Conservation (phyloP, 306 rosid species). For the Trifolium fragiferum region DNA sequence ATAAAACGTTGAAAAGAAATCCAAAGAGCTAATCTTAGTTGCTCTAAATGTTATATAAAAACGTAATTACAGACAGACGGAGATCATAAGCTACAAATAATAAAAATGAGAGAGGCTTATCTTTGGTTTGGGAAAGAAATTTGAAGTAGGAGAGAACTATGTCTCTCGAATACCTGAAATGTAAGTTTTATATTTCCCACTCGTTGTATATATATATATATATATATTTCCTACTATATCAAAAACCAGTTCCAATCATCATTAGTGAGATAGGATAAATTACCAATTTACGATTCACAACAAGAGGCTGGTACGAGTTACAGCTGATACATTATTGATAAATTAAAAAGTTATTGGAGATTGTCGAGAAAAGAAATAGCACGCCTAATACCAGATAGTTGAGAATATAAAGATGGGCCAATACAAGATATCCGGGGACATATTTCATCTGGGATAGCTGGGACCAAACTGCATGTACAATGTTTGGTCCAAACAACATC, state of each 20-base stretch:
- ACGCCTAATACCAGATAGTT: background rate
- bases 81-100: background rate
- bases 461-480: background rate
- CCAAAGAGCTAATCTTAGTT: slow-evolving; percentile 3
- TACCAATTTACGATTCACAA: slow-evolving; percentile 1
- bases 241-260: background rate
- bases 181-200: background rate
- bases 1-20: background rate
- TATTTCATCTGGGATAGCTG: background rate
- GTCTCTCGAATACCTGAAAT: background rate
- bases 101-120: background rate
- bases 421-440: background rate
- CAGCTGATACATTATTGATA: background rate
- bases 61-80: background rate
- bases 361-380: too few relatives aligned
- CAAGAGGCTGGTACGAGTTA: background rate
- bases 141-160: background rate
- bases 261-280: slow-evolving; percentile 13
- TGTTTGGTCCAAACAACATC: background rate
- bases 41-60: background rate
- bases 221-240: background rate
- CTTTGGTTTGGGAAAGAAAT: background rate
- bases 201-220: too few relatives aligned
- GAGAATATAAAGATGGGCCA: background rate
- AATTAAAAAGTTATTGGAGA: background rate